A percentile compares a stretch with the other conserved stretches of the same genome.
Conservation (phyloP, 768 basidiomycete species). For the Fomitopsis pulvina region DNA sequence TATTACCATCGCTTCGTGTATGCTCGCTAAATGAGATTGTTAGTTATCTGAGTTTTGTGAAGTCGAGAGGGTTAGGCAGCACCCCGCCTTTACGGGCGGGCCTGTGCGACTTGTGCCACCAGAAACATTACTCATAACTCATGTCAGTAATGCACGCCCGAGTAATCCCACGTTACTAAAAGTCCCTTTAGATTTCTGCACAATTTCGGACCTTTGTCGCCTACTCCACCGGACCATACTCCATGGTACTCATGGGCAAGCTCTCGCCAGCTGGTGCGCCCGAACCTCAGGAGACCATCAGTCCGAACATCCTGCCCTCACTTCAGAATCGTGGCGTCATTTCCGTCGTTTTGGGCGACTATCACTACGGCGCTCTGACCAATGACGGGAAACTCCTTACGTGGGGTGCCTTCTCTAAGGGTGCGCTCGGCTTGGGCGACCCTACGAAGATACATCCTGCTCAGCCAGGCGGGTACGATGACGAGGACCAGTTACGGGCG, state of each 20-base stretch:
- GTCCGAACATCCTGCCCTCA: conserved; percentile 59
- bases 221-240: conserved; percentile 64
- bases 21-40: background rate
- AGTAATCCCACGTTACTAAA: too few relatives aligned
- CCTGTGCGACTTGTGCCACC: conserved; percentile 24
- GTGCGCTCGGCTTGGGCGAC: conserved; percentile 85
- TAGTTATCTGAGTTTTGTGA: conserved; percentile 77
- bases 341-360: conserved; percentile 87
- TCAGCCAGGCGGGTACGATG: conserved; percentile 28
- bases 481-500: conserved; percentile 21
- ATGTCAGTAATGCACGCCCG: conserved; percentile 41
- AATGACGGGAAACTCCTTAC: conserved; percentile 68
- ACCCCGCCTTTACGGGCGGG: conserved; percentile 27
- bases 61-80: conserved; percentile 38
- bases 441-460: conserved; percentile 47
- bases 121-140: conserved; percentile 58
- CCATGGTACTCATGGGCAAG: conserved; percentile 71
- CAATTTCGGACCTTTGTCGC: conserved; percentile 79
- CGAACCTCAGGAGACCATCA: background rate
- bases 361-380: conserved; percentile 85
- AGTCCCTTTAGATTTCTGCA: conserved; percentile 69
- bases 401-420: conserved; percentile 72
- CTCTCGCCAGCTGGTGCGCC: conserved; percentile 16
- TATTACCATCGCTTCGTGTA: background rate
- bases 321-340: conserved; percentile 78